A percentile compares a stretch with the other conserved stretches of the same genome.
phyloP scores from a whole-genome alignment of 345 rosid species.

The Aegle marmelos region DNA sequence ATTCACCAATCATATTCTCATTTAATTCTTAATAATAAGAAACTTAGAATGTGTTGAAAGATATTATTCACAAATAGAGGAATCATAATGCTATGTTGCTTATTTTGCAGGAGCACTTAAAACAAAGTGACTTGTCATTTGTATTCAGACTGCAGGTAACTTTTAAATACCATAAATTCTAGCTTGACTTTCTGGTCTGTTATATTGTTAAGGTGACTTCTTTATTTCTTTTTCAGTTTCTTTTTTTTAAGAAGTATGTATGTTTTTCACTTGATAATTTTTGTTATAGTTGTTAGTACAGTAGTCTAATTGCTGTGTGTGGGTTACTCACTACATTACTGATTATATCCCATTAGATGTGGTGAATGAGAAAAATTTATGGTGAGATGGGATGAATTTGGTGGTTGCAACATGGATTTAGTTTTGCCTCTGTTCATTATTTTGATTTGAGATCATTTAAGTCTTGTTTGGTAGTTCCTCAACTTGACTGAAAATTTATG shows the following conservation, averaged over 20 bases:
- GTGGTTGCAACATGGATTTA: not conserved
- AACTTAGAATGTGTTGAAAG: not conserved
- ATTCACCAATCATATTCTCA: slow-evolving; percentile 10
- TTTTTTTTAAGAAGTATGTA: not conserved
- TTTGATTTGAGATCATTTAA: not conserved
- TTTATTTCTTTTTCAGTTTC: not conserved
- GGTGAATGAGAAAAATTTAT: not conserved
- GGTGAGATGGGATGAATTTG: not conserved
- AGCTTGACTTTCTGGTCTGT: not conserved
- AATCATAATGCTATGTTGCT: slow-evolving; percentile 15
- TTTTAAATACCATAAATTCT: slow-evolving; percentile 3
- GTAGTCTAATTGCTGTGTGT: not conserved
- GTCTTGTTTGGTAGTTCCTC: not conserved
- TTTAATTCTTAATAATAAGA: not conserved
- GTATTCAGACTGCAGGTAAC: slow-evolving; percentile 91
- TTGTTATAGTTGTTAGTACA: not conserved
- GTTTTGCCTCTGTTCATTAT: not conserved
- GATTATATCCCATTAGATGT: not conserved
- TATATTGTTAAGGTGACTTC: not conserved
- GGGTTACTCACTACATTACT: not conserved
- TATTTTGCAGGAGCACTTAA: slow-evolving; percentile 78
- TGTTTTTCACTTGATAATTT: not conserved
- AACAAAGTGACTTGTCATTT: slow-evolving; percentile 87
- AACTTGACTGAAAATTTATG: not conserved
- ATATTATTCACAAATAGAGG: not conserved